Conservation (phyloP, 345 rosid genomes). For the Eucalyptus erythrocorys region DNA sequence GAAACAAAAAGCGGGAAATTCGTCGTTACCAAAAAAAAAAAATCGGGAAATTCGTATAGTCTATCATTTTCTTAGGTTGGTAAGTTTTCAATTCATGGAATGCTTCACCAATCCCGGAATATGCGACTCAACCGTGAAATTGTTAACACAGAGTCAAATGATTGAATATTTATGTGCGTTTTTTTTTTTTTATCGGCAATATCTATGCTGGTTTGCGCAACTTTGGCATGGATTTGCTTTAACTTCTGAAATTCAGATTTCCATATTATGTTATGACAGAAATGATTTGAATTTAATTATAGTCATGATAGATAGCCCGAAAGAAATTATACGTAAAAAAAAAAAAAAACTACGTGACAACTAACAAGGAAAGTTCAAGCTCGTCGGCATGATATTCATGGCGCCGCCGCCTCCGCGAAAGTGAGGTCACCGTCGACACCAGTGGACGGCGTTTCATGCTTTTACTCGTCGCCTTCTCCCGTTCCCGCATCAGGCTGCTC, state of each 20-base stretch:
- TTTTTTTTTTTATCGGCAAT: not conserved
- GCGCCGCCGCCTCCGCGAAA: not conserved
- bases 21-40: too few species aligned
- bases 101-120: accelerated
- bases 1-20: accelerated
- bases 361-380: not conserved
- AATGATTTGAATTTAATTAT: not conserved
- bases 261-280: not conserved
- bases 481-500: not conserved
- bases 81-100: accelerated
- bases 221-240: not conserved
- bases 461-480: not conserved
- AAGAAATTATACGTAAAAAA: not conserved
- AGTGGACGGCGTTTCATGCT: not conserved
- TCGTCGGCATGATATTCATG: not conserved
- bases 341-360: not conserved
- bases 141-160: not conserved
- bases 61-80: not conserved
- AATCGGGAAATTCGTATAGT: accelerated
- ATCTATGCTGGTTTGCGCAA: not conserved
- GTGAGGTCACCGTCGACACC: not conserved
- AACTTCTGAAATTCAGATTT: not conserved
- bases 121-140: accelerated
- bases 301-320: not conserved
- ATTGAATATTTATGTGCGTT: not conserved